Evolutionary conservation across 352 stramenopile species (phyloP).

Genomic region (Albugo laibachii): DNA sequence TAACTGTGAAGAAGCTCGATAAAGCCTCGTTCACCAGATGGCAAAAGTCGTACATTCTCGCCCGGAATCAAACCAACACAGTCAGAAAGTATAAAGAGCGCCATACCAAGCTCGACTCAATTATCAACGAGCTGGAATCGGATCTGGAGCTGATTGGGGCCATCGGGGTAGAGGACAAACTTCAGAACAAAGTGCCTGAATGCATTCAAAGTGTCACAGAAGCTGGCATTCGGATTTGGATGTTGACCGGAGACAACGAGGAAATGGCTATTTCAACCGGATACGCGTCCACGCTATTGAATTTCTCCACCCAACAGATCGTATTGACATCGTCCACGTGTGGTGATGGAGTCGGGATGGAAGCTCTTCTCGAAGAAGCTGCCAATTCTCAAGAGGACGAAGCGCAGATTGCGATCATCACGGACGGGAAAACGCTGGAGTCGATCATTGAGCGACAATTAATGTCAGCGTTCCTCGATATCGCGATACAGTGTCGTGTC

Average conservation of each 20-base stretch:
- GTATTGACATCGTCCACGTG: neutral
- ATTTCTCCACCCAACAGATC: slow-evolving; percentile 13
- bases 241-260: slow-evolving; percentile 98
- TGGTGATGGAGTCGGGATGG: slow-evolving; percentile 21
- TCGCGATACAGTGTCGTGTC: slow-evolving; percentile 67
- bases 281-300: slow-evolving; percentile 83
- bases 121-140: slow-evolving; percentile 54
- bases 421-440: slow-evolving; percentile 55
- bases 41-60: slow-evolving; percentile 50
- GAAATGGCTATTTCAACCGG: slow-evolving; percentile 98
- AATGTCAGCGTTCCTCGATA: slow-evolving; percentile 30
- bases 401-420: slow-evolving; percentile 59
- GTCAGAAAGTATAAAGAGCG: slow-evolving; percentile 11
- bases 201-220: slow-evolving; percentile 89
- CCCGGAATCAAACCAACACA: slow-evolving; percentile 28
- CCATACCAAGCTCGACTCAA: slow-evolving; percentile 39
- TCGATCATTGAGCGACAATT: slow-evolving; percentile 15
- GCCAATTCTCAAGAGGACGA: neutral
- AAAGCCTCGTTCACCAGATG: slow-evolving; percentile 37
- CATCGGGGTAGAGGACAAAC: slow-evolving; percentile 93
- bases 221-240: slow-evolving; percentile 97
- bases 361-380: slow-evolving; percentile 10
- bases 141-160: slow-evolving; percentile 83
- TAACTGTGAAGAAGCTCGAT: slow-evolving; percentile 52
- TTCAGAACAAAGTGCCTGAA: slow-evolving; percentile 92